These are phyloP conservation scores for Plasmodium malariae DNA, from an alignment of 169 alveolate species.

Conservation along the genomic window DNA sequence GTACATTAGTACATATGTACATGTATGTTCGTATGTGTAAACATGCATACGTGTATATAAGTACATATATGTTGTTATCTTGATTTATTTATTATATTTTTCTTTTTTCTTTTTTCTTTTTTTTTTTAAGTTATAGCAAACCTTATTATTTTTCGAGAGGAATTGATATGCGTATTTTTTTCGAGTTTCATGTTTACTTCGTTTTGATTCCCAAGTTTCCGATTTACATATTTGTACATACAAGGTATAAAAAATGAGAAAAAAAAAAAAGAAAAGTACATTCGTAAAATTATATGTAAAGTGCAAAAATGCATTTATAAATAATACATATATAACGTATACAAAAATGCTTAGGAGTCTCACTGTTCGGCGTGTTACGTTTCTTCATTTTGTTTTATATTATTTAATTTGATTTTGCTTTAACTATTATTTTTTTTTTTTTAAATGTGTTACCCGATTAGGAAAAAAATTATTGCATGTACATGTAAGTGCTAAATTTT, in stretches of 20 bases:
- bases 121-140: no score
- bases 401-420: background rate
- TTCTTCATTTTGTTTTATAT: no score
- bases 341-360: background rate
- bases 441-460: conserved; percentile 7
- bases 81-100: no score
- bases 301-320: background rate
- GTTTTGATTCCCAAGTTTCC: conserved; percentile 6
- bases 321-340: background rate
- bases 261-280: background rate
- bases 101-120: no score
- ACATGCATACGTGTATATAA: no score
- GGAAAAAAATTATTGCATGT: conserved; percentile 3
- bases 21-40: no score
- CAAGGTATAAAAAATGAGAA: background rate
- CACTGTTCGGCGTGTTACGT: no score
- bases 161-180: background rate
- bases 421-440: conserved; percentile 20
- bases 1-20: no score
- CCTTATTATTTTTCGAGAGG: no score
- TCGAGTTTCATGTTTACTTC: background rate
- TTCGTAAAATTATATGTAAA: background rate
- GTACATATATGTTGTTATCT: no score
- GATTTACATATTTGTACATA: background rate
- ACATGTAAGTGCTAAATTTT: background rate